Evolutionary conservation across 139 green algal species (phyloP), one percentile per base, ranked within the genome.

Genomic region (Chlorella sp.): DNA sequence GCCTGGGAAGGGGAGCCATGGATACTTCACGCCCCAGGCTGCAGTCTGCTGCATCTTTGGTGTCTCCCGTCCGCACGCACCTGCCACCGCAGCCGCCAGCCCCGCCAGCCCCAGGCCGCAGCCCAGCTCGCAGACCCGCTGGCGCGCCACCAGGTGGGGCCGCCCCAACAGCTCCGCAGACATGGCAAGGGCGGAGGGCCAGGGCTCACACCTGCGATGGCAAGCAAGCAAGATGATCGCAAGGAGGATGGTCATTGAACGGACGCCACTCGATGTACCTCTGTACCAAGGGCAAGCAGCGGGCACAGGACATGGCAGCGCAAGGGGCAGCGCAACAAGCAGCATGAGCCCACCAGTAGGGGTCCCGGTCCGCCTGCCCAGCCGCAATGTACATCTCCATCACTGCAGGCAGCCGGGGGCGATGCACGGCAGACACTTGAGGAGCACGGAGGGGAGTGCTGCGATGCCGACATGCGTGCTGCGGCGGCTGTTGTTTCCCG

Each of bases 111-210:
- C 94, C 41, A 97, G 90, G 0, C 94, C 94, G n/a, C 82, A 83
- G 2, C 94, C 94, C 34, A 97, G 70, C 73, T 97, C 93, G 69
- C 84, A 90, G 55, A 98, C 93, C 4, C 70, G 64, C 69, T 89
- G 88, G 55, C 89, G 89, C 6, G 21, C 32, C 51, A 96, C 92
- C 41, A 96, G 83, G 56, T 92, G 41, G 0, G 93, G 93, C 18
- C 85, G 87, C 30, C 67, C 28, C 74, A 96, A 75, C 30, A 97
- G 82, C 71, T 90, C 56, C 41, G 92, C 71, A 0, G 94, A 91
- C 32, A 98, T 87, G 23, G 92, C 92, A 13, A 97, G 78, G 5
- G 95, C 94, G 0, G 92, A 96, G 16, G 95, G 94, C 95, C 95
- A 98, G 16, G 78, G 78, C 78, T 83, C 51, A 60, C 51, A 60